phyloP scores from a whole-genome alignment of 1,284 basidiomycete species.

The Fomitiporia mediterranea region DNA sequence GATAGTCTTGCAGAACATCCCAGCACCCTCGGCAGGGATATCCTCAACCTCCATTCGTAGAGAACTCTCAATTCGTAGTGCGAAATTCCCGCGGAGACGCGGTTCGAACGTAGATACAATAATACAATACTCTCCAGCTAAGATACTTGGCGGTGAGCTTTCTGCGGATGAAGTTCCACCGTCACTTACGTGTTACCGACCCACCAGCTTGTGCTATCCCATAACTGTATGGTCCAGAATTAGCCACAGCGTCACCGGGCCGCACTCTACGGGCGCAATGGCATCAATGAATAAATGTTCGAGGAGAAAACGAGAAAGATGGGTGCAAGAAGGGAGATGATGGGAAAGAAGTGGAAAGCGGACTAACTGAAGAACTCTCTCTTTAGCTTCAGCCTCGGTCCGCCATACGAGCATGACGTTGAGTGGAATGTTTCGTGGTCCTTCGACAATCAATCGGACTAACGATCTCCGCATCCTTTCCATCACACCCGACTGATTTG shows the following conservation, averaged over 20 bases:
- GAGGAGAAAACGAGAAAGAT: neutral
- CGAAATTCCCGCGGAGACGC: constrained; percentile 59
- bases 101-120: constrained; percentile 83
- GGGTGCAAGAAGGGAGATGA: neutral
- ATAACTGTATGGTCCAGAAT: constrained; percentile 80
- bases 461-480: constrained; percentile 34
- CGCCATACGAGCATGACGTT: constrained; percentile 78
- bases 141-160: neutral
- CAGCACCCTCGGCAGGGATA: constrained; percentile 87
- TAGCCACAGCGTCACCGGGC: constrained; percentile 64
- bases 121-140: constrained; percentile 80
- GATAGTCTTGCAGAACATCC: constrained; percentile 75
- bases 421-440: constrained; percentile 64
- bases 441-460: constrained; percentile 50
- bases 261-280: constrained; percentile 37
- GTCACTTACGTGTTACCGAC: constrained; percentile 49
- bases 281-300: neutral
- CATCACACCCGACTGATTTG: constrained; percentile 12
- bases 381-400: constrained; percentile 37
- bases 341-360: neutral
- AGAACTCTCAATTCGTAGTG: constrained; percentile 59
- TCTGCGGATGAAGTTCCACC: neutral
- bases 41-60: constrained; percentile 61
- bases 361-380: constrained; percentile 69
- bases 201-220: constrained; percentile 61